Evolutionary conservation across 176 grass and related monocot genomes (phyloP).

Genomic region (Cenchrus purpureus): DNA sequence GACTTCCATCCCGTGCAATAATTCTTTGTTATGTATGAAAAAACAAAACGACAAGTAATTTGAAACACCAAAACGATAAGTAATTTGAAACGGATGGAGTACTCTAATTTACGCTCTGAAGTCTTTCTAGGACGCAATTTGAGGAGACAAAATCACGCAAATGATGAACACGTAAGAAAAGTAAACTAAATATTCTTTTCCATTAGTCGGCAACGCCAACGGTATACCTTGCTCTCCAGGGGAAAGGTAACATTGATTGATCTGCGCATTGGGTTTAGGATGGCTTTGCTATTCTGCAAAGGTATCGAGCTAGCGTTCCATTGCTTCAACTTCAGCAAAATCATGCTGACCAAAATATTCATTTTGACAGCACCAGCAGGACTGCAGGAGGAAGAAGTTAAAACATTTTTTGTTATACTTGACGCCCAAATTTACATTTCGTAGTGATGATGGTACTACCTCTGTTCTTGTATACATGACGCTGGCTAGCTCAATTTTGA

Average conservation of each 20-base stretch:
- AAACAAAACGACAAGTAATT: too few relatives aligned
- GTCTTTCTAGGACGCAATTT: conserved; percentile 65
- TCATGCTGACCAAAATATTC: neutral
- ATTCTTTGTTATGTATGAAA: too few relatives aligned
- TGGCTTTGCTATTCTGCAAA: conserved; percentile 22
- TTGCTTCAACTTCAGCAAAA: conserved; percentile 5
- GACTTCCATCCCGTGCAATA: too few relatives aligned
- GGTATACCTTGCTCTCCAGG: conserved; percentile 33
- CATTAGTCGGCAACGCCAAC: neutral
- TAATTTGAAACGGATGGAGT: too few relatives aligned
- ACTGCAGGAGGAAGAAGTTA: neutral
- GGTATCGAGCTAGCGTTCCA: neutral
- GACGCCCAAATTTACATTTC: too few relatives aligned
- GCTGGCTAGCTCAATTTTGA: neutral
- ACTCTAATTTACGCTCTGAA: neutral
- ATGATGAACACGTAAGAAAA: conserved; percentile 82
- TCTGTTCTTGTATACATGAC: neutral
- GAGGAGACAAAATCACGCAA: conserved; percentile 78
- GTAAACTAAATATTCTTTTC: neutral
- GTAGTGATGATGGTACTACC: too few relatives aligned
- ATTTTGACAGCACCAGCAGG: neutral
- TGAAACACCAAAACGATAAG: too few relatives aligned
- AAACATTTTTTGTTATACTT: neutral
- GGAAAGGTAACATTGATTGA: conserved; percentile 27
- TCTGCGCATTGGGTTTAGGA: neutral